phyloP scores from a whole-genome alignment of 2,329 filamentous ascomycete species.

The Aspergillus phoenicis region DNA sequence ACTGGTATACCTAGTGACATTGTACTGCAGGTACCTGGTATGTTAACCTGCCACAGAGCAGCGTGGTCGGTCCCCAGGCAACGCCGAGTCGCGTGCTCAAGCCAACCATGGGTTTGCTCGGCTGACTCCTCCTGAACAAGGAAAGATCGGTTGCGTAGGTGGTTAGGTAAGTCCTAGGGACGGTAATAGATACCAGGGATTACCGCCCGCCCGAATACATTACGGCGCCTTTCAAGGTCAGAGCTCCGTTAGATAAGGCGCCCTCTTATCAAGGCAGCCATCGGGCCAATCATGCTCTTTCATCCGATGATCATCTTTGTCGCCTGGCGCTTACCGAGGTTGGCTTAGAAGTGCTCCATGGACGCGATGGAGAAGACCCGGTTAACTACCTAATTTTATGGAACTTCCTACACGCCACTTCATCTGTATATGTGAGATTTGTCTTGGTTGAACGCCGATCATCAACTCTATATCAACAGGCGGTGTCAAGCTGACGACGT shows the following conservation, averaged over 20 bases:
- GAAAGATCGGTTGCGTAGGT: neutral
- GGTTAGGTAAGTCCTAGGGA: neutral
- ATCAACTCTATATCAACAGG: neutral
- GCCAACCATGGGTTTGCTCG: slow-evolving; percentile 7
- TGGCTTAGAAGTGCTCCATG: neutral
- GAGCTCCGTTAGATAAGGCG: slow-evolving; percentile 8
- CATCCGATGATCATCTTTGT: neutral
- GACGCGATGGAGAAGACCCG: neutral
- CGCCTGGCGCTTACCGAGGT: slow-evolving; percentile 3
- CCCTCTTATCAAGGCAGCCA: slow-evolving; percentile 5
- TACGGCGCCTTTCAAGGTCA: slow-evolving; percentile 1
- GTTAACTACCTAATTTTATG: neutral
- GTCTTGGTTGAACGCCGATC: neutral
- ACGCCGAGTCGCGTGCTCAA: slow-evolving; percentile 11
- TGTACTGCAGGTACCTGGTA: slow-evolving; percentile 11
- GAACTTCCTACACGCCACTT: neutral
- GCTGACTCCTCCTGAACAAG: slow-evolving; percentile 11
- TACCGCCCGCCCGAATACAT: neutral
- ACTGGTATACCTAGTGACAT: neutral
- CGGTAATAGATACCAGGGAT: slow-evolving; percentile 1
- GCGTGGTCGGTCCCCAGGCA: slow-evolving; percentile 10
- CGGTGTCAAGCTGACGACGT: neutral
- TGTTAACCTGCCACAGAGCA: neutral
- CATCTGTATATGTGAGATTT: neutral
- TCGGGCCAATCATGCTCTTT: neutral